phyloP scores from a whole-genome alignment of 2,329 filamentous ascomycete species.

The Trichoderma sp. region DNA sequence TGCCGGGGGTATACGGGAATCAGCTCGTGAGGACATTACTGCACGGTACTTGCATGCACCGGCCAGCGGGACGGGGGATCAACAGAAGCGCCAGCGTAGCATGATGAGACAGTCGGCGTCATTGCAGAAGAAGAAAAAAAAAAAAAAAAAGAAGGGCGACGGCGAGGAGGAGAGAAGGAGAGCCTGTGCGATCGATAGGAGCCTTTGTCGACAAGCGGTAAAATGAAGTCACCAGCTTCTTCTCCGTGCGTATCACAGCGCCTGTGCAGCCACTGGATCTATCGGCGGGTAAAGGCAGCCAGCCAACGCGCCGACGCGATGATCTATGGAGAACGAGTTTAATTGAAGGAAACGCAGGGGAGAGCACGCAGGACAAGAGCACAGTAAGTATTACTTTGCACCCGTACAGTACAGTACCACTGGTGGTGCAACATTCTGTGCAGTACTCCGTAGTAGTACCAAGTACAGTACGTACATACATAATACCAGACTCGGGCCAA shows the following conservation, averaged over 20 bases:
- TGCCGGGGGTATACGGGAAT: not conserved
- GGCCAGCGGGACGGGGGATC: not conserved
- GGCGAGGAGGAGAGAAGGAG: not conserved
- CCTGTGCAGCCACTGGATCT: not conserved
- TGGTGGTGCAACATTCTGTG: not conserved
- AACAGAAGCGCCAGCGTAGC: not conserved
- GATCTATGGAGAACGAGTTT: slow-evolving; percentile 16
- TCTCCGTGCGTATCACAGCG: not conserved
- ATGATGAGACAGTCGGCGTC: not conserved
- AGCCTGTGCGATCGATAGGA: not conserved
- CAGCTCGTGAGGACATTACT: not conserved
- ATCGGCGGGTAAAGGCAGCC: slow-evolving; percentile 6
- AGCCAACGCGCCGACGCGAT: slow-evolving; percentile 1
- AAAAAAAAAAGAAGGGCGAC: not conserved
- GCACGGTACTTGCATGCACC: not conserved
- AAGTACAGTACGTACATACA: too few relatives aligned
- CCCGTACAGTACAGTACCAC: too few relatives aligned
- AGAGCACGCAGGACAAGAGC: not conserved
- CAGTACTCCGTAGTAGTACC: too few relatives aligned
- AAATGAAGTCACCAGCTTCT: not conserved
- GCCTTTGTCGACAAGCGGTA: not conserved
- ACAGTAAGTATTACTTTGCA: too few relatives aligned
- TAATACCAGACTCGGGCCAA: too few relatives aligned
- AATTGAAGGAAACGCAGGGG: slow-evolving; percentile 13
- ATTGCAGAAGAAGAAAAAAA: not conserved